A percentile compares a stretch with the other conserved stretches of the same genome.
Evolutionary conservation across 306 rosid species (phyloP).

Genomic region (Castanea sativa): DNA sequence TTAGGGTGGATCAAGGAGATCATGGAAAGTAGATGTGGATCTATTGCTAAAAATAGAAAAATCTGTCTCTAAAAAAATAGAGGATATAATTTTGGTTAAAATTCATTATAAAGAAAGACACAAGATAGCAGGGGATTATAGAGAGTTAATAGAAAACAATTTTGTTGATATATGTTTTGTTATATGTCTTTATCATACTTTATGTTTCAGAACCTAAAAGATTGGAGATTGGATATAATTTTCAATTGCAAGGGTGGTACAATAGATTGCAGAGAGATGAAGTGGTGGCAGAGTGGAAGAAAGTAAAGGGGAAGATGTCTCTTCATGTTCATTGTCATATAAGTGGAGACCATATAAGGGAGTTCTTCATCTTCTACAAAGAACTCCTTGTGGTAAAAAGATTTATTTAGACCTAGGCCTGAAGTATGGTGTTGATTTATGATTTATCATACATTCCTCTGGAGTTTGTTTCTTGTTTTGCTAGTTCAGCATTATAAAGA

Average conservation of each 20-base stretch:
- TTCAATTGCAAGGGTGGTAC: conserved; percentile 95
- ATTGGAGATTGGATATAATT: conserved; percentile 4
- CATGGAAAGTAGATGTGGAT: not conserved
- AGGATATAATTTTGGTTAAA: too few species aligned
- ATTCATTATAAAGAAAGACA: not conserved
- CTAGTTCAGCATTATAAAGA: too few species aligned
- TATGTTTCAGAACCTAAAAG: not conserved
- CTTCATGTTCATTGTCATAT: conserved; percentile 95
- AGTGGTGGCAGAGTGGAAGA: conserved; percentile 89
- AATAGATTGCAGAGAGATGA: conserved; percentile 87
- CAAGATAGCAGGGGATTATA: conserved; percentile 11
- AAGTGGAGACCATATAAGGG: conserved; percentile 83
- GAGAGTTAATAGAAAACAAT: not conserved
- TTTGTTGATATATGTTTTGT: not conserved
- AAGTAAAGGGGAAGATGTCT: conserved; percentile 78
- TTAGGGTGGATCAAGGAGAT: not conserved
- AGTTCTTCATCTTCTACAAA: conserved; percentile 68
- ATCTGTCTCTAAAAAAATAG: too few species aligned
- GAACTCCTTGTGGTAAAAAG: conserved; percentile 78
- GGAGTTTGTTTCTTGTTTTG: too few species aligned
- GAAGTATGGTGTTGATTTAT: too few species aligned
- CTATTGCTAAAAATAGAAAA: not conserved
- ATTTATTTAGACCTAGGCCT: not conserved
- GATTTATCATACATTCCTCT: too few species aligned
- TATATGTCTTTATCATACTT: not conserved